These are phyloP conservation scores for Phytophthora pini DNA, from an alignment of 352 stramenopile genomes.

Conservation along the genomic window DNA sequence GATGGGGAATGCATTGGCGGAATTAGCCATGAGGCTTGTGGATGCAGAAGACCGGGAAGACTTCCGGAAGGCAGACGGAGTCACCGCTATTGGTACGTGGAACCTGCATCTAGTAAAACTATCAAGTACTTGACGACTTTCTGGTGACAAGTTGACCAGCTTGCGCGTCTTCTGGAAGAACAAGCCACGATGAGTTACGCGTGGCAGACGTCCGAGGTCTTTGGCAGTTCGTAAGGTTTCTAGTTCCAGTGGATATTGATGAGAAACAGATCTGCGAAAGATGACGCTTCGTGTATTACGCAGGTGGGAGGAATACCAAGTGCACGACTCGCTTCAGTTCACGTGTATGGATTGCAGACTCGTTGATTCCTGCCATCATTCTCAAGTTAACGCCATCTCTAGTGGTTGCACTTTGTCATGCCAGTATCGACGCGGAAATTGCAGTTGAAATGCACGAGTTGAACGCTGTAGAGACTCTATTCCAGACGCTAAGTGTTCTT, in stretches of 20 bases:
- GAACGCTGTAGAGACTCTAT: constrained; percentile 33
- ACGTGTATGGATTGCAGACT: constrained; percentile 36
- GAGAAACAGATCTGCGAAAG: constrained; percentile 9
- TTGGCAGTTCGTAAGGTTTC: constrained; percentile 37
- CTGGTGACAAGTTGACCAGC: constrained; percentile 55
- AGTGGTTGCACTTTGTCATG: constrained; percentile 69
- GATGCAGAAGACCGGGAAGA: constrained; percentile 56
- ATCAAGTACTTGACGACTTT: neutral
- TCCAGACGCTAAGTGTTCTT: constrained; percentile 34
- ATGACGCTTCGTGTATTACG: neutral
- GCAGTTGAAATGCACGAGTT: constrained; percentile 52
- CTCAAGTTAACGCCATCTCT: neutral
- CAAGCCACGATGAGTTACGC: constrained; percentile 48
- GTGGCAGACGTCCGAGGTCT: constrained; percentile 50
- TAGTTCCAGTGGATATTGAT: constrained; percentile 25
- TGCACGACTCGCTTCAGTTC: constrained; percentile 63
- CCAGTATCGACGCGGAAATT: constrained; percentile 60
- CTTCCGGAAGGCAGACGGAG: constrained; percentile 63
- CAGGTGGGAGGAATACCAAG: constrained; percentile 56
- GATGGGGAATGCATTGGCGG: constrained; percentile 53
- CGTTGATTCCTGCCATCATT: neutral
- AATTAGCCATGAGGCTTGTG: constrained; percentile 65
- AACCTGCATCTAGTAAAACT: neutral
- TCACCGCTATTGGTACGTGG: constrained; percentile 53
- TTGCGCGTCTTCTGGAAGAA: constrained; percentile 59